Evolutionary conservation across 768 basidiomycete species (phyloP), one percentile per base, ranked within the genome.

Genomic region (Podaxis mareebaensis): DNA sequence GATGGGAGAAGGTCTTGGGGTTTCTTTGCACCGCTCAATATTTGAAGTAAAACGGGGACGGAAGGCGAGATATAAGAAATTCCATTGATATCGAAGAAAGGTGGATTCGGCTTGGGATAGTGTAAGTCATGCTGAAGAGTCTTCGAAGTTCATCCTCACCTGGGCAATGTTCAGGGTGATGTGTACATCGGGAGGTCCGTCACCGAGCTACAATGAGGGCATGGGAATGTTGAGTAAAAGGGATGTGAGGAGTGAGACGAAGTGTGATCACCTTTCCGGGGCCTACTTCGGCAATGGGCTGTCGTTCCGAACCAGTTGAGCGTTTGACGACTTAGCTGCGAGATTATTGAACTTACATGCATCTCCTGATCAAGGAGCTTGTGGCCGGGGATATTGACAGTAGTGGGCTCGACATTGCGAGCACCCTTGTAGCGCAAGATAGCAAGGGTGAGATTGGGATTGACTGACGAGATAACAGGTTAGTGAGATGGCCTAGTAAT

Each of bases 381-480:
- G 38, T 65, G 65, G 49, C 69, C 70, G n/a, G 64, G 49, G 38
- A 64, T 64, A 64, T 69, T 69, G 3, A 69, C 68, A 0, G 69
- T 67, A 3, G 66, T 67, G 6, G 73, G 73, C 30, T 74, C 79
- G 8, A 20, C 61, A 7, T 57, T 39, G 0, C 75, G 70, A 26
- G 81, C 79, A 7, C 79, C 79, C 2, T 64, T 63, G 65, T 83
- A 83, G 28, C 78, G 73, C 8, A 83, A 71, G 63, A 83, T 79
- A 0, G 78, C 82, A 38, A 44, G 79, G 79, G 69, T 81, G 78
- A 69, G 69, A 1, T 74, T 69, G 6, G 66, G 67, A 7, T 72
- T 67, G 61, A 79, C 78, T 30, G 53, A 33, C n/a, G 22, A 24
- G 28, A 22, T 26, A 48, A 17, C 22, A 12, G 42, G 15, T 2